phyloP scores from a whole-genome alignment of 2,329 filamentous ascomycete genomes.

The Stachybotrys chartarum region DNA sequence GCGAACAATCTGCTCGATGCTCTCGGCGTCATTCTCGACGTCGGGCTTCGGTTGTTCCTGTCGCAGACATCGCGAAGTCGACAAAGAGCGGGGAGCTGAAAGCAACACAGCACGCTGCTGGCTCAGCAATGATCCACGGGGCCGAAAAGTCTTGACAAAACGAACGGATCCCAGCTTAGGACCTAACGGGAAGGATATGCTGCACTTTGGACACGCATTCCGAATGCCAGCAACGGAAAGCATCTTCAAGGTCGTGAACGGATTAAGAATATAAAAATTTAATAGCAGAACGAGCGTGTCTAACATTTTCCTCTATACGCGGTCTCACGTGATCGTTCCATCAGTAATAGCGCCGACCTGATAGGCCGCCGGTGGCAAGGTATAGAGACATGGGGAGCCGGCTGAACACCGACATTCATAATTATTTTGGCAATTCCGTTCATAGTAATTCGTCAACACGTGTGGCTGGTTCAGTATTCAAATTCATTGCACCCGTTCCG shows the following conservation, averaged over 20 bases:
- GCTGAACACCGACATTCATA: background rate
- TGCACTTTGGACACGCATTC: conserved; percentile 23
- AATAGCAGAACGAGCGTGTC: conserved; percentile 1
- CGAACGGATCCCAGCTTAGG: background rate
- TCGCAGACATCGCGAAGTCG: conserved; percentile 15
- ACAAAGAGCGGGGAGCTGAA: conserved; percentile 18
- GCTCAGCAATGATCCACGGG: conserved; percentile 2
- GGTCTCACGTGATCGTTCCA: conserved; percentile 19
- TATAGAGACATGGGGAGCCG: background rate
- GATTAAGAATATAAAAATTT: conserved; percentile 7
- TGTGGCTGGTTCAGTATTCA: no score
- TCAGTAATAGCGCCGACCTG: conserved; percentile 1
- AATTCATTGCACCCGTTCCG: background rate
- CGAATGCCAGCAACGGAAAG: conserved; percentile 24
- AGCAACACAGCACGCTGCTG: background rate
- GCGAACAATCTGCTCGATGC: conserved; percentile 57
- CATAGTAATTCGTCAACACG: background rate
- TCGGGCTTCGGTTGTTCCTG: conserved; percentile 7
- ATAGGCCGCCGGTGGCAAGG: conserved; percentile 4
- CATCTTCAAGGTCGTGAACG: conserved; percentile 16
- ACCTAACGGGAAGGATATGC: background rate
- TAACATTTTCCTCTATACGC: conserved; percentile 14
- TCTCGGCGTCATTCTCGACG: conserved; percentile 2
- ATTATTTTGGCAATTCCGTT: background rate
- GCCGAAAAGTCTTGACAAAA: conserved; percentile 2